Evolutionary conservation across 345 rosid genomes (phyloP).

Genomic region (Populus alba): DNA sequence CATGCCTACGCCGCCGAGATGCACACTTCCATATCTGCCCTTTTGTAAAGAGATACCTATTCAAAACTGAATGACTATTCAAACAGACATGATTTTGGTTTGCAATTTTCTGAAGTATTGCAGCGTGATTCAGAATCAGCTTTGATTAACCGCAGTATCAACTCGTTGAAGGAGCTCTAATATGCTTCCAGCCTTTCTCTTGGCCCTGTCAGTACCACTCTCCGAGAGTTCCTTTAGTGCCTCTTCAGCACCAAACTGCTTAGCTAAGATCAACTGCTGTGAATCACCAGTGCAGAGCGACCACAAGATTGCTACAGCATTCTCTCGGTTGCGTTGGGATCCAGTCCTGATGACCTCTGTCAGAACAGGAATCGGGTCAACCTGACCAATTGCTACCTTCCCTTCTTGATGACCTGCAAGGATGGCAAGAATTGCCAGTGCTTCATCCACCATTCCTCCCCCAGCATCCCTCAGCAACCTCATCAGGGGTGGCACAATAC

Average conservation of each 20-base stretch:
- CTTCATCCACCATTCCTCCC: constrained; percentile 94
- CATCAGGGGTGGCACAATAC: constrained; percentile 74
- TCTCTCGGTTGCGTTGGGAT: constrained; percentile 90
- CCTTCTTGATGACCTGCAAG: constrained; percentile 92
- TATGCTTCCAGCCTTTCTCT: constrained; percentile 82
- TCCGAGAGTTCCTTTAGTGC: constrained; percentile 74
- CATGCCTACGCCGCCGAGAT: neutral
- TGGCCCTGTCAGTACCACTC: constrained; percentile 93
- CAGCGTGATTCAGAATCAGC: constrained; percentile 12
- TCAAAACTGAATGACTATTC: neutral
- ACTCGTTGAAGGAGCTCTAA: constrained; percentile 65
- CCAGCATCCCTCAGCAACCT: constrained; percentile 80
- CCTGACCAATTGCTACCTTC: constrained; percentile 68
- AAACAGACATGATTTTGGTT: neutral
- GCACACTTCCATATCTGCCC: neutral
- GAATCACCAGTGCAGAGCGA: constrained; percentile 61
- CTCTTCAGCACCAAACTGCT: constrained; percentile 68
- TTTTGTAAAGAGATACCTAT: neutral
- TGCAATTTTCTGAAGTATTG: neutral
- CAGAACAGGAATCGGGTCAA: constrained; percentile 64
- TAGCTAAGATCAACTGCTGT: constrained; percentile 63
- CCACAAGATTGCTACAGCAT: constrained; percentile 84
- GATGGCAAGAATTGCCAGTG: constrained; percentile 85
- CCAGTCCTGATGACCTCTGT: constrained; percentile 82
- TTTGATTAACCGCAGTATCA: constrained; percentile 29